A percentile compares a stretch with the other conserved stretches of the same genome.
Conservation (phyloP, 75 land plant genomes). For the Adiantum capillusveneris region DNA sequence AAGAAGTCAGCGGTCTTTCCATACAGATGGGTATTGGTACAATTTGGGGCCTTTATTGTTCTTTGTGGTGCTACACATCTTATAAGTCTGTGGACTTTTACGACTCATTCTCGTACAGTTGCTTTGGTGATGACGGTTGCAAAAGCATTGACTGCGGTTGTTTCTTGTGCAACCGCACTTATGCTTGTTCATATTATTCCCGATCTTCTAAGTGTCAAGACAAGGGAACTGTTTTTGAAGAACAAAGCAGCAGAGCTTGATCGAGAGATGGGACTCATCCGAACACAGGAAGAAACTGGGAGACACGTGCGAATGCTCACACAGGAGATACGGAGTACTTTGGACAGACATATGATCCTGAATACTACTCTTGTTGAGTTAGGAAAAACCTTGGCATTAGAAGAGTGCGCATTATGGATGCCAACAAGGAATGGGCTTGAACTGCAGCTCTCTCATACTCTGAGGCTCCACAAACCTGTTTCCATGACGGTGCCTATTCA, state of each 20-base stretch:
- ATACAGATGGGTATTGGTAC: slow-evolving; percentile 77
- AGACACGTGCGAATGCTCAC: slow-evolving; percentile 81
- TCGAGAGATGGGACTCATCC: slow-evolving; percentile 69
- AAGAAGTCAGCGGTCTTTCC: slow-evolving; percentile 76
- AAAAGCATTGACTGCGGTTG: slow-evolving; percentile 59
- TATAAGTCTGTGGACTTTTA: slow-evolving; percentile 68
- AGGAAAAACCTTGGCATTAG: slow-evolving; percentile 57
- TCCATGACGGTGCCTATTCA: slow-evolving; percentile 48
- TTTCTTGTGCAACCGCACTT: slow-evolving; percentile 72
- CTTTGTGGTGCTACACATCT: slow-evolving; percentile 84
- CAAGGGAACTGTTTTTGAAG: slow-evolving; percentile 51
- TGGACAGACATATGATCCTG: slow-evolving; percentile 68
- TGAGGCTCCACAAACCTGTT: slow-evolving; percentile 38
- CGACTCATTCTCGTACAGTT: slow-evolving; percentile 47
- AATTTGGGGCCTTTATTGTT: slow-evolving; percentile 80
- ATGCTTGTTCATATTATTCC: slow-evolving; percentile 83
- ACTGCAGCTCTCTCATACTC: slow-evolving; percentile 54
- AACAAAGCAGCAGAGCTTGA: slow-evolving; percentile 80
- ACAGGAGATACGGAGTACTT: slow-evolving; percentile 78
- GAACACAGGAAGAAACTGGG: slow-evolving; percentile 76
- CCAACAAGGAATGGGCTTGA: slow-evolving; percentile 58
- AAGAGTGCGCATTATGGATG: slow-evolving; percentile 90
- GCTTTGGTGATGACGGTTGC: slow-evolving; percentile 67
- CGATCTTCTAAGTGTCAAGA: slow-evolving; percentile 65
- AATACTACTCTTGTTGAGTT: slow-evolving; percentile 81